Conservation (phyloP, 495 filamentous ascomycete species). For the Trichoderma erinaceum region DNA sequence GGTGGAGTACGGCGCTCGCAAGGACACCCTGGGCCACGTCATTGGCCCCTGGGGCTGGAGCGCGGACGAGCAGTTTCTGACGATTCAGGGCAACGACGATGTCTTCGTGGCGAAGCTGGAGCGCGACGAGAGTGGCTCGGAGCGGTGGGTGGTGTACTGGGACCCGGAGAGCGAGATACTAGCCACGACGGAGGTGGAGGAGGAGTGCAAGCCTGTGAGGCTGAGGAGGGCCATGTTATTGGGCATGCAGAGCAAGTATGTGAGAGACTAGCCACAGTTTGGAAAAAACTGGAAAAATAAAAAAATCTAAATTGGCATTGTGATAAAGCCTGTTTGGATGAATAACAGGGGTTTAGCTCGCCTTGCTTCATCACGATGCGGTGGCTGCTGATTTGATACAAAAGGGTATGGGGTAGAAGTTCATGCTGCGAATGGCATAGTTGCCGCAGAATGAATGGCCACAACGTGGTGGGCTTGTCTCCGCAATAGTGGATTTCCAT, state of each 20-base stretch:
- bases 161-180: conserved; percentile 27
- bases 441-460: background rate
- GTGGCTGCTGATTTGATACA: conserved; percentile 1
- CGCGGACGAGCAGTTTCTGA: conserved; percentile 48
- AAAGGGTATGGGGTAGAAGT: background rate
- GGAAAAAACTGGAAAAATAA: background rate
- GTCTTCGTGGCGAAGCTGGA: conserved; percentile 38
- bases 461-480: background rate
- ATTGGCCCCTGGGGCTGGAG: conserved; percentile 54
- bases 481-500: background rate
- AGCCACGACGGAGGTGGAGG: conserved; percentile 21
- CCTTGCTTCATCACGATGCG: background rate
- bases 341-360: background rate
- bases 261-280: conserved; percentile 24
- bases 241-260: conserved; percentile 37
- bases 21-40: conserved; percentile 41
- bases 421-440: background rate
- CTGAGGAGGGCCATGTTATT: conserved; percentile 28
- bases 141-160: conserved; percentile 38
- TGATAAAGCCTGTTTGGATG: background rate
- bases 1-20: conserved; percentile 48
- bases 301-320: background rate
- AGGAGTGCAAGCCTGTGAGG: conserved; percentile 26
- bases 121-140: conserved; percentile 32
- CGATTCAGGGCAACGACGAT: conserved; percentile 38